phyloP scores from a whole-genome alignment of 805 yeast species.

The Metschnikowia santaceciliae region DNA sequence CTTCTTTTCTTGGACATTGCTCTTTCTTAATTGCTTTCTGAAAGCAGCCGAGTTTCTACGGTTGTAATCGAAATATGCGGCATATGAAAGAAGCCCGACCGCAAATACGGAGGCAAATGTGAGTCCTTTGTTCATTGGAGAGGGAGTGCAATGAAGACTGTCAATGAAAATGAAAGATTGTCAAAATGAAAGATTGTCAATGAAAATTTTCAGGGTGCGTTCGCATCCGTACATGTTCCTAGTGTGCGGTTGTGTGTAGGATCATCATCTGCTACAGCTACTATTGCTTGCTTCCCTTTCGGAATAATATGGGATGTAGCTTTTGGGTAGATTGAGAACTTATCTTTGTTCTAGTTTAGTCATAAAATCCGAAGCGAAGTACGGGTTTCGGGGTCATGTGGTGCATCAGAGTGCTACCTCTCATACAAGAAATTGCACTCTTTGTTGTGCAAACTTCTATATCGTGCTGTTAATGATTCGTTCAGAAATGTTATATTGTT shows the following conservation, averaged over 20 bases:
- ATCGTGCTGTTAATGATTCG: no score
- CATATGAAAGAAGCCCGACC: constrained; percentile 64
- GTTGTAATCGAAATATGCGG: constrained; percentile 85
- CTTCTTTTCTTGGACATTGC: constrained; percentile 58
- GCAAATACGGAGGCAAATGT: constrained; percentile 44
- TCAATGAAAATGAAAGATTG: constrained; percentile 5
- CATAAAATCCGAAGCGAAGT: no score
- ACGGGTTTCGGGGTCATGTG: no score
- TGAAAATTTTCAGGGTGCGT: constrained; percentile 11
- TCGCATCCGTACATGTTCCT: constrained; percentile 1
- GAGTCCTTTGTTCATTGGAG: constrained; percentile 26
- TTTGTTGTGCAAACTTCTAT: no score
- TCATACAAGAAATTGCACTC: no score
- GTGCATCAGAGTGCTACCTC: no score
- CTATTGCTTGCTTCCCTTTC: background rate
- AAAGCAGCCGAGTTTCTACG: constrained; percentile 82
- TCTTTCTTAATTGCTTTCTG: constrained; percentile 69
- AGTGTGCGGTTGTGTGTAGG: background rate
- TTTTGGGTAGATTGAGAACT: no score
- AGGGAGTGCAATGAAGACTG: background rate
- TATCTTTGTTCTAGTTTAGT: no score
- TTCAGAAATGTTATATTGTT: no score
- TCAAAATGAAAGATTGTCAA: background rate
- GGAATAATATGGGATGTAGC: no score
- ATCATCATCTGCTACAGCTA: background rate